phyloP scores from a whole-genome alignment of 2,329 filamentous ascomycete species.

The Trichoderma pleuroti region DNA sequence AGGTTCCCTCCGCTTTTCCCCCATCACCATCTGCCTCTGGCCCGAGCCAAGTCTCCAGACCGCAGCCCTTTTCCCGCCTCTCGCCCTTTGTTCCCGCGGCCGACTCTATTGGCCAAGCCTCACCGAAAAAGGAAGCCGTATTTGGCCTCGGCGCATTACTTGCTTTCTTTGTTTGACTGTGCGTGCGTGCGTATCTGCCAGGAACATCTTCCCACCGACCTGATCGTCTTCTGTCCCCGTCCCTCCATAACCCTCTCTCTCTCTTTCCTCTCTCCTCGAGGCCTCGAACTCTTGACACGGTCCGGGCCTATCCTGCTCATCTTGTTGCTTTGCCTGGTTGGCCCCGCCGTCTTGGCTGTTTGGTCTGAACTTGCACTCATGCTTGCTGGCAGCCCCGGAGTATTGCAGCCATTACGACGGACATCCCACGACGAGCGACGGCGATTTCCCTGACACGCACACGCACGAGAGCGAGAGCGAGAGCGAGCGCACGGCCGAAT shows the following conservation, averaged over 20 bases:
- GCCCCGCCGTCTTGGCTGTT: background rate
- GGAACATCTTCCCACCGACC: background rate
- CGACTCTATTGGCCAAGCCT: background rate
- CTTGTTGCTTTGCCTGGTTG: background rate
- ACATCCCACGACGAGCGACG: background rate
- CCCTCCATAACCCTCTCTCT: background rate
- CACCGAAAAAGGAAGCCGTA: background rate
- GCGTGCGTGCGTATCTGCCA: background rate
- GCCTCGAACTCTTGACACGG: background rate
- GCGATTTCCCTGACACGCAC: background rate
- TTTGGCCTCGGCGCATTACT: background rate
- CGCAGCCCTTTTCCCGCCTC: background rate
- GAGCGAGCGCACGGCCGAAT: background rate
- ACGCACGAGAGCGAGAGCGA: background rate
- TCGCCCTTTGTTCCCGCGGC: background rate
- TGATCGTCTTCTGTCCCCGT: background rate
- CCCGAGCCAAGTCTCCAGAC: background rate
- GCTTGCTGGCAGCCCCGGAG: background rate
- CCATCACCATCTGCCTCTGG: conserved; percentile 8
- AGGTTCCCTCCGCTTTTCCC: background rate
- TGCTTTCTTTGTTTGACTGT: background rate
- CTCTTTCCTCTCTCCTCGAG: background rate
- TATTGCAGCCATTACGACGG: background rate
- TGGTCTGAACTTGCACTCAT: background rate
- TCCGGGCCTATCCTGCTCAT: background rate